A percentile compares a stretch with the other conserved stretches of the same genome.
Evolutionary conservation across 1,284 basidiomycete species (phyloP).

Genomic region (Leccinum angustisporum): DNA sequence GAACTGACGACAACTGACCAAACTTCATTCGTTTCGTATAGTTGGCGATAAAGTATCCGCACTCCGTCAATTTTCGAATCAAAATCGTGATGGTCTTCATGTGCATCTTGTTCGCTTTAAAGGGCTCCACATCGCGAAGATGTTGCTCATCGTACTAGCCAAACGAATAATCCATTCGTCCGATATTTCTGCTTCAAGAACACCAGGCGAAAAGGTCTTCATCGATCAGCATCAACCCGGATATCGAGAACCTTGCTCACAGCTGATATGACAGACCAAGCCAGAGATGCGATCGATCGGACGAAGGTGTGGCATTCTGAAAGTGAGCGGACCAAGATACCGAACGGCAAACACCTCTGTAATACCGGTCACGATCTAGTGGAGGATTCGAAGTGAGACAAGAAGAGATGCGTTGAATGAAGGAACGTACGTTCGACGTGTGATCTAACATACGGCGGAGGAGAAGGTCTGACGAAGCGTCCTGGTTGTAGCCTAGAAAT

Average conservation of each 20-base stretch:
- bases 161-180: not conserved
- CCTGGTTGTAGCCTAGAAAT: conserved; percentile 82
- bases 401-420: conserved; percentile 7
- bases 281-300: too few relatives aligned
- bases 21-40: not conserved
- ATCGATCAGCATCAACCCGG: not conserved
- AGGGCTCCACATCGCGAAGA: not conserved
- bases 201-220: too few relatives aligned
- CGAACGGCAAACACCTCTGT: too few relatives aligned
- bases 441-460: conserved; percentile 90
- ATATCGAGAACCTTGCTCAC: too few relatives aligned
- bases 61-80: not conserved
- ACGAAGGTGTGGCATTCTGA: too few relatives aligned
- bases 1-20: not conserved
- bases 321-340: too few relatives aligned
- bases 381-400: conserved; percentile 11
- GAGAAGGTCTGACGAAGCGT: conserved; percentile 62
- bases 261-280: too few relatives aligned
- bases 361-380: too few relatives aligned
- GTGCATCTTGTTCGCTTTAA: not conserved
- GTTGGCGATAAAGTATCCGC: not conserved
- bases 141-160: not conserved
- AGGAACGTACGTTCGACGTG: conserved; percentile 69
- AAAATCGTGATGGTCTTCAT: not conserved
- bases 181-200: too few relatives aligned